These are phyloP conservation scores for Suhomyces wounanorum DNA, from an alignment of 1,139 yeast species.

Conservation along the genomic window DNA sequence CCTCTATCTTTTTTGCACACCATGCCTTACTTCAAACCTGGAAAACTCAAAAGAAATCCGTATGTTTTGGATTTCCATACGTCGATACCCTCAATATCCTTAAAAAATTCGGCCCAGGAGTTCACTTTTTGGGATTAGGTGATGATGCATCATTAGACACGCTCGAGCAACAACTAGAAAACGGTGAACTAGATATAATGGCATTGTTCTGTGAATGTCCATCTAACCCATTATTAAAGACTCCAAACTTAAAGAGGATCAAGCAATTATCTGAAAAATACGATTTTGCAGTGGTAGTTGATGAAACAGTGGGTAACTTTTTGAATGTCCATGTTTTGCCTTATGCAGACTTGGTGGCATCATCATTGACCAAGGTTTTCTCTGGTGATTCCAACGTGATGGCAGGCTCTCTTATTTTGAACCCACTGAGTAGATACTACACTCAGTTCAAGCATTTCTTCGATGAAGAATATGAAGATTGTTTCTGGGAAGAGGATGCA, in stretches of 20 bases:
- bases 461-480: constrained; percentile 63
- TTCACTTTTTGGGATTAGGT: constrained; percentile 80
- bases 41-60: constrained; percentile 58
- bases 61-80: constrained; percentile 93
- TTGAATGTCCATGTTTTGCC: constrained; percentile 81
- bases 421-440: constrained; percentile 63
- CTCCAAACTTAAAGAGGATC: constrained; percentile 73
- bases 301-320: constrained; percentile 92
- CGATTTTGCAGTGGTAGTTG: constrained; percentile 78
- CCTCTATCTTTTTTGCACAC: constrained; percentile 84
- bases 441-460: constrained; percentile 52
- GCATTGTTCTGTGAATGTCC: constrained; percentile 91
- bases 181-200: constrained; percentile 64
- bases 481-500: constrained; percentile 93
- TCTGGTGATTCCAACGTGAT: constrained; percentile 94
- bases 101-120: constrained; percentile 87
- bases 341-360: constrained; percentile 80
- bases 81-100: constrained; percentile 88
- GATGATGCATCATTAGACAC: constrained; percentile 70
- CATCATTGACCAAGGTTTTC: constrained; percentile 88
- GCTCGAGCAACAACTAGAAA: constrained; percentile 58
- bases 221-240: constrained; percentile 82
- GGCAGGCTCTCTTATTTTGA: constrained; percentile 88
- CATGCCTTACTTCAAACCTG: constrained; percentile 52
- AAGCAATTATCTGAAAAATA: constrained; percentile 66